Evolutionary conservation across 2,329 filamentous ascomycete genomes (phyloP).

Genomic region (Cryphonectria naterciae): DNA sequence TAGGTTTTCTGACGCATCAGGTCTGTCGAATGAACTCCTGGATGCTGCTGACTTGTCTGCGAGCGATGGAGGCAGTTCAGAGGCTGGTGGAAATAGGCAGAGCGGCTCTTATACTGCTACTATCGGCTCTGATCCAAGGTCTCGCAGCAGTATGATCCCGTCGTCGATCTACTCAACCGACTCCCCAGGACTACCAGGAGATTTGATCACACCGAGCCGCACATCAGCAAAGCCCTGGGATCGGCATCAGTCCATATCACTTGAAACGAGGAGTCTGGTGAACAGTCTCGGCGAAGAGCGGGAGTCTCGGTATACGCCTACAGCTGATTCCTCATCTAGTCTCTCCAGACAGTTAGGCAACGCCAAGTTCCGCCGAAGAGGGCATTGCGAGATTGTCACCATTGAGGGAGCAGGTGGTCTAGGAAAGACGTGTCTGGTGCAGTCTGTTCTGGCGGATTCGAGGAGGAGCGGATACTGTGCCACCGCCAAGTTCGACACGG

Average conservation of each 20-base stretch:
- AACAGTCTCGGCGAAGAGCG: slow-evolving; percentile 52
- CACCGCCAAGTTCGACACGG: slow-evolving; percentile 68
- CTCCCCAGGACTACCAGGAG: slow-evolving; percentile 43
- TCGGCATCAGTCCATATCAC: slow-evolving; percentile 54
- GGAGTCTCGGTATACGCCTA: slow-evolving; percentile 44
- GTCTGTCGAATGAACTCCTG: slow-evolving; percentile 54
- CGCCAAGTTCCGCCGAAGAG: slow-evolving; percentile 62
- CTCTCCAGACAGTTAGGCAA: slow-evolving; percentile 59
- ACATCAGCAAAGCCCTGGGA: slow-evolving; percentile 54
- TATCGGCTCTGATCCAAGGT: slow-evolving; percentile 47
- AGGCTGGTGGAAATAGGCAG: slow-evolving; percentile 53
- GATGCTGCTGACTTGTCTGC: slow-evolving; percentile 55
- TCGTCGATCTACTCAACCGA: slow-evolving; percentile 47
- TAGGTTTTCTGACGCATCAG: slow-evolving; percentile 59
- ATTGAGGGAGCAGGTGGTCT: slow-evolving; percentile 65
- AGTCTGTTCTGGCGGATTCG: slow-evolving; percentile 65
- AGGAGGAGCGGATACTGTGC: slow-evolving; percentile 66
- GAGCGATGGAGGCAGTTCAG: slow-evolving; percentile 64
- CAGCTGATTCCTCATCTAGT: slow-evolving; percentile 52
- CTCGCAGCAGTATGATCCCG: slow-evolving; percentile 45
- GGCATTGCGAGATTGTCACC: slow-evolving; percentile 66
- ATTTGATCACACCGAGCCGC: slow-evolving; percentile 45
- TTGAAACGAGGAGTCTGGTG: slow-evolving; percentile 51
- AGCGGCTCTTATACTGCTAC: slow-evolving; percentile 55
- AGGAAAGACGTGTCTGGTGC: slow-evolving; percentile 68